Conservation (phyloP, 2,329 filamentous ascomycete species). For the Thelonectria blattea region DNA sequence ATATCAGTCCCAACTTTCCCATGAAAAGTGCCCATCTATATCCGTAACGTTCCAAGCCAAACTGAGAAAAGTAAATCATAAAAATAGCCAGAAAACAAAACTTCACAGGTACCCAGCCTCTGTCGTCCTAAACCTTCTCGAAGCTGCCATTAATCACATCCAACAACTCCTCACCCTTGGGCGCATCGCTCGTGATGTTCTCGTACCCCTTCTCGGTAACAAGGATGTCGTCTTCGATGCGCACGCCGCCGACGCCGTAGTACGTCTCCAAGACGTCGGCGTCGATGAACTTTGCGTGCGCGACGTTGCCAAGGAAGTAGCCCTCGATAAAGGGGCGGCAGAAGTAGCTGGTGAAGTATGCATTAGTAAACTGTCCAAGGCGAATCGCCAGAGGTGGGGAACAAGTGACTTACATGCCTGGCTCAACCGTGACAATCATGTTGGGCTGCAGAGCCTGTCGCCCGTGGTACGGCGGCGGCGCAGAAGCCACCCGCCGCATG, state of each 20-base stretch:
- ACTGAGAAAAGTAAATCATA: neutral
- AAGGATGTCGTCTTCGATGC: slow-evolving; percentile 90
- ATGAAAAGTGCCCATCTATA: neutral
- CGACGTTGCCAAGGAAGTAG: slow-evolving; percentile 65
- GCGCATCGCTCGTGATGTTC: slow-evolving; percentile 76
- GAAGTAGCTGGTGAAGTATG: slow-evolving; percentile 65
- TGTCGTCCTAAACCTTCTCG: slow-evolving; percentile 33
- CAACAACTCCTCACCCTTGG: slow-evolving; percentile 76
- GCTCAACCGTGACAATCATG: slow-evolving; percentile 81
- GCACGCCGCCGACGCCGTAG: slow-evolving; percentile 83
- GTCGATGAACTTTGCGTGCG: slow-evolving; percentile 70
- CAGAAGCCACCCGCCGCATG: slow-evolving; percentile 35
- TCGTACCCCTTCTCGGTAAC: slow-evolving; percentile 81
- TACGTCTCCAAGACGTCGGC: slow-evolving; percentile 68
- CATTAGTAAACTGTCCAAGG: slow-evolving; percentile 4
- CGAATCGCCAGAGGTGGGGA: neutral
- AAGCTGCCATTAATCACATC: slow-evolving; percentile 59
- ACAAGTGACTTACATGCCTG: slow-evolving; percentile 63
- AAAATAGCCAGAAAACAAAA: neutral
- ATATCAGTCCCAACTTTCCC: neutral
- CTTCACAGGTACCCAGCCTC: neutral
- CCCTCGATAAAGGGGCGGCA: slow-evolving; percentile 74
- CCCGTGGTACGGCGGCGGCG: slow-evolving; percentile 40
- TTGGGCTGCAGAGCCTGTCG: slow-evolving; percentile 57
- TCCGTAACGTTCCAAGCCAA: neutral